Percentiles rank a stretch among this genome's conserved stretches.
Conservation (phyloP, 768 basidiomycete genomes). For the Russula griseocarnosa region DNA sequence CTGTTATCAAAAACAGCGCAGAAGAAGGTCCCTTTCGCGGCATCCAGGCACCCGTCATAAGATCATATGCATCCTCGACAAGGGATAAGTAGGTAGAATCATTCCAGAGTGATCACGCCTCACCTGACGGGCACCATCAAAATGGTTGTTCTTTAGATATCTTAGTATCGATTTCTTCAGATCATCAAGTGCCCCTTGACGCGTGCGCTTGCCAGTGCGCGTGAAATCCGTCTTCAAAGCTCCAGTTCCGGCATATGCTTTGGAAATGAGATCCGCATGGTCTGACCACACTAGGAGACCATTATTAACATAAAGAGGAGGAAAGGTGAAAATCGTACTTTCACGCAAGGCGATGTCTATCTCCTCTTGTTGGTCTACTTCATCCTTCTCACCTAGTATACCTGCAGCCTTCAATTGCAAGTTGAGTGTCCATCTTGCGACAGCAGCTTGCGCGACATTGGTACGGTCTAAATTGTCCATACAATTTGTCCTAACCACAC, state of each 20-base stretch:
- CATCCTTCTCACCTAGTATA: constrained; percentile 63
- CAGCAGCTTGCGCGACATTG: constrained; percentile 89
- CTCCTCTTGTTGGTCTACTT: constrained; percentile 76
- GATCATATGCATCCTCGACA: constrained; percentile 83
- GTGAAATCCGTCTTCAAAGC: constrained; percentile 98
- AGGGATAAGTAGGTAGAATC: constrained; percentile 10
- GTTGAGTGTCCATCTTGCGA: constrained; percentile 82
- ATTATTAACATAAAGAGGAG: constrained; percentile 14
- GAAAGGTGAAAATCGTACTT: constrained; percentile 47
- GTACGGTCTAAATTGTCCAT: constrained; percentile 98
- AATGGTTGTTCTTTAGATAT: constrained; percentile 94
- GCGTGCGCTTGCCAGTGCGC: constrained; percentile 84
- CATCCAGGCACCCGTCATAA: constrained; percentile 87
- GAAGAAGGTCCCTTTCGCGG: constrained; percentile 73
- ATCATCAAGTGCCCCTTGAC: constrained; percentile 76
- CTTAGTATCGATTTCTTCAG: constrained; percentile 78
- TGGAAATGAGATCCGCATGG: constrained; percentile 86
- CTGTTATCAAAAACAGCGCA: constrained; percentile 66
- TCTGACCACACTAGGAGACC: constrained; percentile 87
- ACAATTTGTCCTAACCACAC: constrained; percentile 89
- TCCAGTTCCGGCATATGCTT: constrained; percentile 91
- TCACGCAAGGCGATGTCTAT: constrained; percentile 84
- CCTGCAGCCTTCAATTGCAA: constrained; percentile 71
- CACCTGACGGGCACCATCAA: constrained; percentile 90
- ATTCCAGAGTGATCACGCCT: neutral